Percentiles rank a stretch among this genome's conserved stretches.
Conservation (phyloP, 1,139 yeast genomes). For the Yamadazyma diddensiae region DNA sequence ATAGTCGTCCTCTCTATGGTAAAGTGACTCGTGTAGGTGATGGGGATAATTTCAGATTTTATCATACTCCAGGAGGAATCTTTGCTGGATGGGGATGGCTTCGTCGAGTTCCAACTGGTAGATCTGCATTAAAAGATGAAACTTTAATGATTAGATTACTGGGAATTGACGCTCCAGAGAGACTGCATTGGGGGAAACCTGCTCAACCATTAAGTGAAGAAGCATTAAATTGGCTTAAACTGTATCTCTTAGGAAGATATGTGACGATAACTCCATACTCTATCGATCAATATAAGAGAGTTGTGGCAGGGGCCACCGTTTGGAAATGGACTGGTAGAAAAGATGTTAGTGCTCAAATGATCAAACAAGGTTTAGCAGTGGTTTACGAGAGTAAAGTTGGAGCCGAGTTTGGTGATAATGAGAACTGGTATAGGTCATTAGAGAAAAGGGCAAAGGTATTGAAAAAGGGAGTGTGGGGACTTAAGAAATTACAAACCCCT, state of each 20-base stretch:
- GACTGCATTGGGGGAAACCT: constrained; percentile 92
- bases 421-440: constrained; percentile 51
- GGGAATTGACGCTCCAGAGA: constrained; percentile 98
- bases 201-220: constrained; percentile 89
- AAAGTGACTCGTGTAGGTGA: constrained; percentile 91
- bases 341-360: constrained; percentile 87
- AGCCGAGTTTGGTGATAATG: constrained; percentile 84
- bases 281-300: constrained; percentile 84
- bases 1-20: constrained; percentile 54
- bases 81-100: constrained; percentile 94
- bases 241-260: constrained; percentile 58
- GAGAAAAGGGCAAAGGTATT: constrained; percentile 59
- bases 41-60: constrained; percentile 91
- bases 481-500: constrained; percentile 60
- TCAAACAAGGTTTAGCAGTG: constrained; percentile 76
- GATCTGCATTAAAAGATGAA: constrained; percentile 51
- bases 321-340: constrained; percentile 72
- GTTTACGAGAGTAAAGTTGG: constrained; percentile 81
- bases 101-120: constrained; percentile 44
- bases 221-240: constrained; percentile 72
- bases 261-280: constrained; percentile 76
- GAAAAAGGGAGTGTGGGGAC: constrained; percentile 71
- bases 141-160: constrained; percentile 71
- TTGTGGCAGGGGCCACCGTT: constrained; percentile 77
- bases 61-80: constrained; percentile 90